Evolutionary conservation across 73 alveolate species (phyloP).

Genomic region (Tetrahymena thermophila): DNA sequence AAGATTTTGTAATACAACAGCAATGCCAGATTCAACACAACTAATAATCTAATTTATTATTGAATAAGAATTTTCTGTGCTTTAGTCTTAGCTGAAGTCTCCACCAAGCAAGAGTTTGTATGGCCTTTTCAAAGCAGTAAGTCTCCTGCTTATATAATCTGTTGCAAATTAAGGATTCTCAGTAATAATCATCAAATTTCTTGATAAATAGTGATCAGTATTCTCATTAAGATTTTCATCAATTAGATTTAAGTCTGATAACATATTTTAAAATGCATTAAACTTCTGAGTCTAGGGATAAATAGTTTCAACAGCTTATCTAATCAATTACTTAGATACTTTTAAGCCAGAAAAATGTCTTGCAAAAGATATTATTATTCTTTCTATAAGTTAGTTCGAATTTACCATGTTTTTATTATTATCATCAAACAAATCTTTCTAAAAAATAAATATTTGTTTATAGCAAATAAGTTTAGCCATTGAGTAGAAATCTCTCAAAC

Average conservation of each 20-base stretch:
- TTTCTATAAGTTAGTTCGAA: neutral
- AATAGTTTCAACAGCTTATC: neutral
- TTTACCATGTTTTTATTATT: neutral
- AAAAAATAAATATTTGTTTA: neutral
- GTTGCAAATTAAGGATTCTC: neutral
- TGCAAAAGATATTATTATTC: neutral
- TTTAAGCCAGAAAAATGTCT: neutral
- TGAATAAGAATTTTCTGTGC: neutral
- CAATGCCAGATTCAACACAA: conserved; percentile 15
- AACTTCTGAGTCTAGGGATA: neutral
- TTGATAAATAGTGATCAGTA: neutral
- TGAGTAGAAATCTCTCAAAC: neutral
- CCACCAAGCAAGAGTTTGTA: conserved; percentile 1
- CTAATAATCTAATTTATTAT: neutral
- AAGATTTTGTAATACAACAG: conserved; percentile 4
- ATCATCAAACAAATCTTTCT: neutral
- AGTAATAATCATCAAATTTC: conserved; percentile 29
- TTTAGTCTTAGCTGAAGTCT: neutral
- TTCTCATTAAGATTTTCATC: neutral
- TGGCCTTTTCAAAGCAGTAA: neutral
- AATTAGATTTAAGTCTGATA: neutral
- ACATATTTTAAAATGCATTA: too few relatives aligned
- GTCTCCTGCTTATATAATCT: neutral
- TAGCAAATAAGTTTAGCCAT: neutral
- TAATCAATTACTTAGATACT: neutral